A percentile compares a stretch with the other conserved stretches of the same genome.
Evolutionary conservation across 2,329 filamentous ascomycete species (phyloP).

Genomic region (Penicillium crustosum): DNA sequence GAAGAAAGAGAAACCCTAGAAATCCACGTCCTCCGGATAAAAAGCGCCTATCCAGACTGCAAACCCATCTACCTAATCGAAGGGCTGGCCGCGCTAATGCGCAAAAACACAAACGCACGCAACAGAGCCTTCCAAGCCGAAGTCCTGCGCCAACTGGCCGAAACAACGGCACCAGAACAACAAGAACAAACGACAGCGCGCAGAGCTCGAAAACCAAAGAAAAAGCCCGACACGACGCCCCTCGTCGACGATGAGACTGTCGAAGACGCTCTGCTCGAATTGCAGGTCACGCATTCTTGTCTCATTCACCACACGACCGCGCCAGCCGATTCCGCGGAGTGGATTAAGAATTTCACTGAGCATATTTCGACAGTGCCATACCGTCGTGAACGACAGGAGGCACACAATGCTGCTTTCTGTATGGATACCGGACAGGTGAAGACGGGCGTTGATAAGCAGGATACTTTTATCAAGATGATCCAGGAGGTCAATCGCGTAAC

Average conservation of each 20-base stretch:
- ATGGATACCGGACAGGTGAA: slow-evolving; percentile 77
- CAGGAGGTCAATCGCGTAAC: slow-evolving; percentile 73
- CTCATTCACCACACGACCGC: slow-evolving; percentile 68
- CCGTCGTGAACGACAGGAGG: slow-evolving; percentile 50
- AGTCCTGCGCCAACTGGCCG: slow-evolving; percentile 54
- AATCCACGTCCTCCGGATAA: slow-evolving; percentile 58
- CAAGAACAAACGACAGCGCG: slow-evolving; percentile 20
- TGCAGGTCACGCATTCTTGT: slow-evolving; percentile 67
- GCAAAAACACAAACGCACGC: slow-evolving; percentile 65
- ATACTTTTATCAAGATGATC: slow-evolving; percentile 73
- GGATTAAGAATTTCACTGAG: slow-evolving; percentile 73
- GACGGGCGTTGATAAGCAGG: slow-evolving; percentile 62
- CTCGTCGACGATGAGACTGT: slow-evolving; percentile 67
- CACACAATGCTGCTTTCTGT: slow-evolving; percentile 62
- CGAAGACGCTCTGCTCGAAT: slow-evolving; percentile 67
- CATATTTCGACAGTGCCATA: slow-evolving; percentile 77
- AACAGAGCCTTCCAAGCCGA: slow-evolving; percentile 68
- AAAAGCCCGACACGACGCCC: slow-evolving; percentile 45
- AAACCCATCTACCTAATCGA: slow-evolving; percentile 71
- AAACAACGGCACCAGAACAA: slow-evolving; percentile 34
- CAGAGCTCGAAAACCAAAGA: slow-evolving; percentile 32
- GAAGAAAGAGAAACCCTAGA: slow-evolving; percentile 53
- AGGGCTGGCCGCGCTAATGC: slow-evolving; percentile 64
- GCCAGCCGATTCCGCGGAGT: slow-evolving; percentile 66
- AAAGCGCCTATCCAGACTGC: slow-evolving; percentile 53